Conservation (phyloP, 2,329 filamentous ascomycete species). For the Lecanicillium sp. region DNA sequence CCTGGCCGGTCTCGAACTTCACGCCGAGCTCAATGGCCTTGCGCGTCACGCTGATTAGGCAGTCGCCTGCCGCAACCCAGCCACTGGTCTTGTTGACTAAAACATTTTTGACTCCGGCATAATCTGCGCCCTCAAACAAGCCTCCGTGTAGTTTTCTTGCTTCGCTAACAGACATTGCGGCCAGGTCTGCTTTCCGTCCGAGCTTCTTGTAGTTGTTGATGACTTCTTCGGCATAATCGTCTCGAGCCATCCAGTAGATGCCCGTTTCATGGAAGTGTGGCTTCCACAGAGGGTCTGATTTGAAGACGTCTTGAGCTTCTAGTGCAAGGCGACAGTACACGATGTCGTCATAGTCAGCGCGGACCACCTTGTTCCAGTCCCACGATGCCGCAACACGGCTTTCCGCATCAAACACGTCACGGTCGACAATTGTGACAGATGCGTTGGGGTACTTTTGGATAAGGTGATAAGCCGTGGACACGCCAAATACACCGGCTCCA, state of each 20-base stretch:
- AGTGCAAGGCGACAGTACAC: constrained; percentile 57
- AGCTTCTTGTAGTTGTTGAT: constrained; percentile 43
- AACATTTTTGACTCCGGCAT: constrained; percentile 49
- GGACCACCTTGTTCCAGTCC: constrained; percentile 68
- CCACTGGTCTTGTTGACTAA: constrained; percentile 54
- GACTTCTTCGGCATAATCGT: constrained; percentile 42
- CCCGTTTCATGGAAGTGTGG: constrained; percentile 52
- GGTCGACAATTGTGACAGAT: constrained; percentile 50
- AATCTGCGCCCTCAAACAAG: constrained; percentile 53
- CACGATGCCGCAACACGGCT: constrained; percentile 53
- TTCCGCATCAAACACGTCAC: constrained; percentile 40
- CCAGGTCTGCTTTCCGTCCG: constrained; percentile 29
- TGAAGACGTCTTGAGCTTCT: constrained; percentile 58
- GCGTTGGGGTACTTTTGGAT: constrained; percentile 41
- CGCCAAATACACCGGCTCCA: constrained; percentile 59
- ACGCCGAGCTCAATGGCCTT: constrained; percentile 47
- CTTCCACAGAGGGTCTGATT: constrained; percentile 46
- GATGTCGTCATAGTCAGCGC: constrained; percentile 59
- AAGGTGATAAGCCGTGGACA: constrained; percentile 58
- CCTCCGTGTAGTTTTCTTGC: constrained; percentile 46
- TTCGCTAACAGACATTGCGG: constrained; percentile 36
- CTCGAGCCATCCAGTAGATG: constrained; percentile 48
- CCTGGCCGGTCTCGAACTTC: constrained; percentile 48
- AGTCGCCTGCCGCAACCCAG: constrained; percentile 56
- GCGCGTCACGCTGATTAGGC: constrained; percentile 45